phyloP scores from a whole-genome alignment of 179 eudicot genomes.

The Silene vulgaris region DNA sequence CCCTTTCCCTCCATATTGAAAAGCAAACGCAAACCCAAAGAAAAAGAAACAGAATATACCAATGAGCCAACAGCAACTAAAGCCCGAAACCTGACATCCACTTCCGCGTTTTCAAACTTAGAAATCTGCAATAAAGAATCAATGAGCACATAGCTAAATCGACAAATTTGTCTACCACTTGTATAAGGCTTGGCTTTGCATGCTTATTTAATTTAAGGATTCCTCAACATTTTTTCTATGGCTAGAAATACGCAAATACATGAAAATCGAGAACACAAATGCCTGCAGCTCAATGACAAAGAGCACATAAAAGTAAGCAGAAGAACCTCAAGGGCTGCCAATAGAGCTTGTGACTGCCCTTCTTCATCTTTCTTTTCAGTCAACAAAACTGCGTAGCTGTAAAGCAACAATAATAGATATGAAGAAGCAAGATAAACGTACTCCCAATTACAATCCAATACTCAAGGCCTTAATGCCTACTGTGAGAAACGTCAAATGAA shows the following conservation, averaged over 20 bases:
- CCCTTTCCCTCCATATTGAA: not conserved
- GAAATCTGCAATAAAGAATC: conserved; percentile 48
- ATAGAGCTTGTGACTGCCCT: conserved; percentile 90
- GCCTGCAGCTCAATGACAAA: conserved; percentile 3
- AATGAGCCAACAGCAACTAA: conserved; percentile 85
- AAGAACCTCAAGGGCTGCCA: conserved; percentile 82
- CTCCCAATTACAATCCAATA: not conserved
- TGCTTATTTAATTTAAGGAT: not conserved
- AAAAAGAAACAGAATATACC: conserved; percentile 38
- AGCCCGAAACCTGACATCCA: conserved; percentile 71
- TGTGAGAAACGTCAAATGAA: not conserved
- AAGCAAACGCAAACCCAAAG: not conserved
- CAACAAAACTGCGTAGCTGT: conserved; percentile 81
- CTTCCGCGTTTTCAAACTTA: conserved; percentile 60
- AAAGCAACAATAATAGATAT: conserved; percentile 12
- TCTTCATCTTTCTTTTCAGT: conserved; percentile 80
- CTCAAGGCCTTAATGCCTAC: not conserved
- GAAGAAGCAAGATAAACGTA: not conserved
- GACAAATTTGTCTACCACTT: not conserved
- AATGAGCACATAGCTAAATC: not conserved
- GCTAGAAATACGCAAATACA: not conserved
- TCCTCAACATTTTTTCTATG: not conserved
- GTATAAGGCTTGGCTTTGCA: not conserved
- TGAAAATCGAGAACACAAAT: not conserved
- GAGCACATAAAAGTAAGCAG: conserved; percentile 5